Base-by-base conservation (phyloP, 768 basidiomycete genomes). In the Naganishia onofrii region DNA sequence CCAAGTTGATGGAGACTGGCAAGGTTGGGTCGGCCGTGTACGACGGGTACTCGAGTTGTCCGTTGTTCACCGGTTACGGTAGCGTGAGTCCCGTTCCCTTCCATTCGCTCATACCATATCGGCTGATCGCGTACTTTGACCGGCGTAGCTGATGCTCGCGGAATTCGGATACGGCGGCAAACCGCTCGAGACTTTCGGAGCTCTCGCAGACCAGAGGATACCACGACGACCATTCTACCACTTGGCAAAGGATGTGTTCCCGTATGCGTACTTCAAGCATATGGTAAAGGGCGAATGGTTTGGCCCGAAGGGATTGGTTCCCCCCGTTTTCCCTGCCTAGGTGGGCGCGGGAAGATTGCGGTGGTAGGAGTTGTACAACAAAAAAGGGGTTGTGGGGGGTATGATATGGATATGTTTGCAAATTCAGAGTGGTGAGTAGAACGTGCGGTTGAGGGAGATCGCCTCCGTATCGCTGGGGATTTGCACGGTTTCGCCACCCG, bases 81-180 rank as follows among this genome's bases (percentile, higher is more conserved):
- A 71, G 60, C 42, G 60, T 63, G 42, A 63, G 60, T 63, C 10
- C 60, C 2, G 55, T 8, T 32, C 13, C 51, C 34, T 23, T 29
- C 5, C 29, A 6, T 29, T 19, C 26, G 17, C 10, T 32, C 5
- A 5, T 17, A 19, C 48, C 31, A 32, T 4, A 10, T 19, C 44
- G 28, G 26, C 34, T 13, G 31, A 21, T 2, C 15, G 21, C n/a
- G 6, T 31, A 17, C 21, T 10, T 56, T 31, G 3, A 28, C 84
- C 80, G n/a, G n/a, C n/a, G n/a, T n/a, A 83, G 76, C 81, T 85
- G 68, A 80, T 97, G 87, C 84, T 97, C 66, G 89, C 91, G 31
- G 94, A 97, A 81, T 97, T 97, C 85, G 91, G 17, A 23, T 99
- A 97, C 80, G 93, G 91, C 19, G 82, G 89, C 0, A 86, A 88